phyloP scores from a whole-genome alignment of 495 filamentous ascomycete species.

The Aspergillus nidulans region DNA sequence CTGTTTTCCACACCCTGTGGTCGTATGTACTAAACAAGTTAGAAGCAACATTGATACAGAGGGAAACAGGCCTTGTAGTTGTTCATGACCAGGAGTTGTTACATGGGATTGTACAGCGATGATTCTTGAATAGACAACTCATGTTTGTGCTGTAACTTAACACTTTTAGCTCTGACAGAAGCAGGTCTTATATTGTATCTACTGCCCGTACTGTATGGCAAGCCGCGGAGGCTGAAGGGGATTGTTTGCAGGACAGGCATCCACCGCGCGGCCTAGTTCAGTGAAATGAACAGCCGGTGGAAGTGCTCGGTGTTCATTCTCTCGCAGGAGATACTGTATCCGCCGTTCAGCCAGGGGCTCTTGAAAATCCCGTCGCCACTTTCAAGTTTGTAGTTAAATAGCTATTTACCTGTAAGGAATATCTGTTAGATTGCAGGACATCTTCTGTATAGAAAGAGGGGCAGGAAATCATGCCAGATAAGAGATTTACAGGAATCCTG shows the following conservation, averaged over 20 bases:
- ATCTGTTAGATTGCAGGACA: background rate
- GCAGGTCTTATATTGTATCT: no score
- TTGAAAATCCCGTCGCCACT: background rate
- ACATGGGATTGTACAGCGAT: no score
- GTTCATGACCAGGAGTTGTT: no score
- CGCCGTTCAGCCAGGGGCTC: background rate
- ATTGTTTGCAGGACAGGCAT: background rate
- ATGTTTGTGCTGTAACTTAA: no score
- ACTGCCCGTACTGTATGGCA: background rate
- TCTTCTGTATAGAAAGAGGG: no score
- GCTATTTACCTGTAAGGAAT: background rate
- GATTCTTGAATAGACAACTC: no score
- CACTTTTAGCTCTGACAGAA: no score
- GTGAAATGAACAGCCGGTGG: conserved; percentile 1
- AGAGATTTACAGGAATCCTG: background rate
- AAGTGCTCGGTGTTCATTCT: background rate
- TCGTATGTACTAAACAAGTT: no score
- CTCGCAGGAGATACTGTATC: background rate
- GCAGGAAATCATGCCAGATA: background rate
- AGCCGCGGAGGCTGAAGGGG: background rate
- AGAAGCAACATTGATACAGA: no score
- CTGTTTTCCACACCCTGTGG: no score
- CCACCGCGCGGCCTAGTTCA: background rate
- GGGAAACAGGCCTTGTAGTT: no score
- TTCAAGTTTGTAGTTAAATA: background rate